Base-by-base conservation (phyloP, 352 stramenopile species). In the Pythium biforme region DNA sequence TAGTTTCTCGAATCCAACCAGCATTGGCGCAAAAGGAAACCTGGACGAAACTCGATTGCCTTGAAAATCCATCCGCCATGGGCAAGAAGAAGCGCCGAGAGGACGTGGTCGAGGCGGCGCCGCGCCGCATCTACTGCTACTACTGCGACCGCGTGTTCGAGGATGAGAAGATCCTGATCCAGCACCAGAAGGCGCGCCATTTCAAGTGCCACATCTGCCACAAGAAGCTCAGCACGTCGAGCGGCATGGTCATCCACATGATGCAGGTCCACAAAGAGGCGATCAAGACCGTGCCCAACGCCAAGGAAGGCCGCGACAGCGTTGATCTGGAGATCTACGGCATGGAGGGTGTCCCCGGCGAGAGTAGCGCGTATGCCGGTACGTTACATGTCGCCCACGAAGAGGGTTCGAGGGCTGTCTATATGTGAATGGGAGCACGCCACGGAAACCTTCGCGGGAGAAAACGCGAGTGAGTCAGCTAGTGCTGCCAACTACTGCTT, bases 61-160 rank as follows among this genome's bases (percentile, higher is more conserved):
- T 11, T 5, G 37, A 9, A 55, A 43, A 11, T n/a, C 23, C 12
- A 40, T 31, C 17, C 34, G 31, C 40, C 23, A 92, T 93, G 83
- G 83, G 83, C 62, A 93, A 93, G 77, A 93, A 93, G 74, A 93
- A 93, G 69, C 80, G 81, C n/a, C 73, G 74, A 29, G 79, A 89
- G 15, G 83, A 93, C 37, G 79, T 50, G n/a, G 67, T 55, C 29
- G 72, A 22, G 71, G 76, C 57, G 66, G 65, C 73, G 51, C 65
- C 62, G 50, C 69, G 76, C 29, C 87, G 84, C 57, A 94, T 96
- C 68, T 96, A 82, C 73, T 97, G 91, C 78, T 97, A 96, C 74
- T 97, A 97, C 77, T 97, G 91, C 72, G 90, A 97, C 60, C 81
- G 91, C 47, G 77, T 85, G 46, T 97, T 97, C 47, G 88, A 96